phyloP scores from a whole-genome alignment of 164 flowering plant species.

The Kingdonia uniflora region DNA sequence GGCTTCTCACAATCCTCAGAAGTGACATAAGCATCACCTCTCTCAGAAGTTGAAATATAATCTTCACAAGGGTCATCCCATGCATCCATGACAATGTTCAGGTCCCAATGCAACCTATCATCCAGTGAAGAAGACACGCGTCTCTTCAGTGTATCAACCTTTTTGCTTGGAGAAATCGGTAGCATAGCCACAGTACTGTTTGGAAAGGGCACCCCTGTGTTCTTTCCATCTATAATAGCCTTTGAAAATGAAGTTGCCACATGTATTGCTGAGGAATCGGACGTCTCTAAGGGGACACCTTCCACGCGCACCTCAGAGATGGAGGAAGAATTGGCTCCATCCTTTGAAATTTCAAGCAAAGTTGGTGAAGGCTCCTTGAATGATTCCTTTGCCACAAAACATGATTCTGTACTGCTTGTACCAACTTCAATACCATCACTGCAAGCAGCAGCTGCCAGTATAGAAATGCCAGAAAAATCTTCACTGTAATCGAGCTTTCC shows the following conservation, averaged over 20 bases:
- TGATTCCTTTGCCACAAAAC: conserved; percentile 6
- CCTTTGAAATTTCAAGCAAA: conserved; percentile 10
- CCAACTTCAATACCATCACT: conserved; percentile 22
- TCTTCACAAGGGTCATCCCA: conserved; percentile 43
- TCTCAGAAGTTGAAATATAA: conserved; percentile 12
- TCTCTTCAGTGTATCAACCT: conserved; percentile 10
- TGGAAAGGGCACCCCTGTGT: conserved; percentile 2
- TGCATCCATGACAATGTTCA: conserved; percentile 54
- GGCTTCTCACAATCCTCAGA: conserved; percentile 4
- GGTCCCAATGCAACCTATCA: conserved; percentile 53
- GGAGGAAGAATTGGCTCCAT: not conserved
- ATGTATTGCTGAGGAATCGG: conserved; percentile 8
- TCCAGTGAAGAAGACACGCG: conserved; percentile 21
- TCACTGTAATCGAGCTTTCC: conserved; percentile 15
- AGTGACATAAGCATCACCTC: conserved; percentile 4
- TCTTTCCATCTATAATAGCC: conserved; percentile 4
- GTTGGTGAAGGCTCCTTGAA: conserved; percentile 5
- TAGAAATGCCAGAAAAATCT: conserved; percentile 62
- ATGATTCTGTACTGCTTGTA: conserved; percentile 6
- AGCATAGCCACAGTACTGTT: conserved; percentile 3
- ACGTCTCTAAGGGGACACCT: conserved; percentile 4
- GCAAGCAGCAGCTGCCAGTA: conserved; percentile 68
- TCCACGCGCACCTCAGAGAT: no score
- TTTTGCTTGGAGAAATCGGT: conserved; percentile 7
- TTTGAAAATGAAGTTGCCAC: not conserved